A percentile compares a stretch with the other conserved stretches of the same genome.
Conservation (phyloP, 345 rosid species). For the Brassica carinata region DNA sequence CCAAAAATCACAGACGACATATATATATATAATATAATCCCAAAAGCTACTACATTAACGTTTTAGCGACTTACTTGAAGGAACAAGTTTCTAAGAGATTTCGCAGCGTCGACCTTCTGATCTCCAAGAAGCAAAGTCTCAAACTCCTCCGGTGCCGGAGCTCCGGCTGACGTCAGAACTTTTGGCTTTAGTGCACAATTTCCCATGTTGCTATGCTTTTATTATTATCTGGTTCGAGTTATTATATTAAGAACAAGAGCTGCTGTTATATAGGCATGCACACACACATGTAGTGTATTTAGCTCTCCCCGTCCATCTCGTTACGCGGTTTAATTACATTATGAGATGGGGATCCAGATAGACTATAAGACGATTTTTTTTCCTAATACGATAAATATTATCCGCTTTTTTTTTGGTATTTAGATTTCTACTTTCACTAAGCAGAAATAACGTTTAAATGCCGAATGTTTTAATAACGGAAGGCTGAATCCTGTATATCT, state of each 20-base stretch:
- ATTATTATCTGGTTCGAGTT: background rate
- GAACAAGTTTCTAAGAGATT: constrained; percentile 39
- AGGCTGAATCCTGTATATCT: background rate
- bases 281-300: constrained; percentile 17
- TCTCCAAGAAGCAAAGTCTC: constrained; percentile 32
- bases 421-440: constrained; percentile 13
- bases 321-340: constrained; percentile 30
- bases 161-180: constrained; percentile 23
- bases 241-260: constrained; percentile 8
- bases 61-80: constrained; percentile 21
- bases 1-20: background rate
- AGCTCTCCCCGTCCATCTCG: constrained; percentile 35
- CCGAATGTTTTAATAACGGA: background rate
- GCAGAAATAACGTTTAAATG: constrained; percentile 1
- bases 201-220: constrained; percentile 25
- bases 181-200: constrained; percentile 38
- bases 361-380: background rate
- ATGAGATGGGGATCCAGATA: constrained; percentile 29
- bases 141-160: constrained; percentile 29
- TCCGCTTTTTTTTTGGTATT: background rate
- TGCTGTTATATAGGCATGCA: constrained; percentile 29
- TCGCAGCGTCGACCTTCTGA: constrained; percentile 23
- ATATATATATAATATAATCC: background rate
- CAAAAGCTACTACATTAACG: background rate
- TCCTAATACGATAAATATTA: background rate